Conservation (phyloP, 805 yeast species). For the Saitoella complicata region DNA sequence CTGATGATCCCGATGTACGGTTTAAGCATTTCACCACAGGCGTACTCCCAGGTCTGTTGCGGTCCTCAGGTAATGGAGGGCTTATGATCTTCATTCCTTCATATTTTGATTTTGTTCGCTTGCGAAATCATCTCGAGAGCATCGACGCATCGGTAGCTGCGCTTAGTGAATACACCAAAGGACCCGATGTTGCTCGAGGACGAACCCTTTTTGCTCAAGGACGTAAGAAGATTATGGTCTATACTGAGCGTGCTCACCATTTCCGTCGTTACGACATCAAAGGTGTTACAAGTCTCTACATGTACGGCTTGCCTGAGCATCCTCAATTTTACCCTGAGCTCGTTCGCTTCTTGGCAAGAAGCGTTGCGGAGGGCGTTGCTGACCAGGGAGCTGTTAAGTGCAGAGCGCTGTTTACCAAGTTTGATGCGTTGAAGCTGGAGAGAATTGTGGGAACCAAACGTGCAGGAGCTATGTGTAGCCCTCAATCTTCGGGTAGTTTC, state of each 20-base stretch:
- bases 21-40: slow-evolving; percentile 66
- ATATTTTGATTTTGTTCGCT: slow-evolving; percentile 69
- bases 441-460: slow-evolving; percentile 67
- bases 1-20: slow-evolving; percentile 62
- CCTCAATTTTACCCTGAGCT: slow-evolving; percentile 72
- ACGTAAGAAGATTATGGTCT: slow-evolving; percentile 53
- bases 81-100: slow-evolving; percentile 60
- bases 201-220: slow-evolving; percentile 54
- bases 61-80: slow-evolving; percentile 46
- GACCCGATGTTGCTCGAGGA: slow-evolving; percentile 51
- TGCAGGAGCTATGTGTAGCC: slow-evolving; percentile 52
- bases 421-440: slow-evolving; percentile 69
- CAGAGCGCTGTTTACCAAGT: slow-evolving; percentile 51
- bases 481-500: slow-evolving; percentile 46
- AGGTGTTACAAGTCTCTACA: slow-evolving; percentile 68
- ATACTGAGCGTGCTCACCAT: slow-evolving; percentile 88
- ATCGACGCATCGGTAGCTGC: slow-evolving; percentile 28
- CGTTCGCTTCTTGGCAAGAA: slow-evolving; percentile 41
- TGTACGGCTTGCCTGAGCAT: slow-evolving; percentile 74
- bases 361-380: slow-evolving; percentile 28
- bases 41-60: slow-evolving; percentile 50
- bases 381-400: slow-evolving; percentile 39
- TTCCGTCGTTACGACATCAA: slow-evolving; percentile 69
- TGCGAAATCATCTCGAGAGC: slow-evolving; percentile 54
- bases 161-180: slow-evolving; percentile 51